A percentile compares a stretch with the other conserved stretches of the same genome.
Evolutionary conservation across 2,329 filamentous ascomycete species (phyloP).

Genomic region (Apiospora hydei): DNA sequence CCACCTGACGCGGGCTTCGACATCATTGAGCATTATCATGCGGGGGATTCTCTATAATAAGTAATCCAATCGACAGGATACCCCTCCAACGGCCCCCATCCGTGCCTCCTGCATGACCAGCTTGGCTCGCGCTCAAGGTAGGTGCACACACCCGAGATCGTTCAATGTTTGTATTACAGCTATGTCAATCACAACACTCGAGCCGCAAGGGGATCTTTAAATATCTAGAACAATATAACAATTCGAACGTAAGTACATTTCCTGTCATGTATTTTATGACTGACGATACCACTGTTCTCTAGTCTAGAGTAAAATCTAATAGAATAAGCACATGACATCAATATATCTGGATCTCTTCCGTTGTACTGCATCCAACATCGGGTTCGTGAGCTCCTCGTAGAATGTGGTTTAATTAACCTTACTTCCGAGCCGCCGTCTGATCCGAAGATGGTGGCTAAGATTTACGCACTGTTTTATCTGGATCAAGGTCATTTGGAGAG

Average conservation of each 20-base stretch:
- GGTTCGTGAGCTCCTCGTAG: not conserved
- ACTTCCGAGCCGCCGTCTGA: not conserved
- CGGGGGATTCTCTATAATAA: conserved; percentile 13
- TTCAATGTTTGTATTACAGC: not conserved
- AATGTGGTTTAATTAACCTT: conserved; percentile 4
- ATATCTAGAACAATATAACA: not conserved
- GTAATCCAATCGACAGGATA: not conserved
- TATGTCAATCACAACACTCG: not conserved
- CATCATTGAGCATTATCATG: conserved; percentile 5
- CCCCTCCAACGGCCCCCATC: conserved; percentile 6
- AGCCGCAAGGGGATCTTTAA: not conserved
- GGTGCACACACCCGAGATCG: not conserved
- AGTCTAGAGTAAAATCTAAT: no score
- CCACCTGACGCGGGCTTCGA: not conserved
- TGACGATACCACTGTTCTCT: no score
- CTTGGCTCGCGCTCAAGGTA: not conserved
- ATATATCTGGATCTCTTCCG: no score
- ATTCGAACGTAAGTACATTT: not conserved
- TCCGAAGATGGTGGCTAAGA: not conserved
- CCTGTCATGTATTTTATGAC: no score
- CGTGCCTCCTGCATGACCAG: conserved; percentile 5
- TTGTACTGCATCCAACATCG: not conserved
- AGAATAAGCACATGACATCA: no score
- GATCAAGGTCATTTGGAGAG: not conserved
- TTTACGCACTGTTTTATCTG: not conserved